Percentiles rank a stretch among this genome's conserved stretches.
Conservation (phyloP, 306 rosid genomes). For the Geum urbanum region DNA sequence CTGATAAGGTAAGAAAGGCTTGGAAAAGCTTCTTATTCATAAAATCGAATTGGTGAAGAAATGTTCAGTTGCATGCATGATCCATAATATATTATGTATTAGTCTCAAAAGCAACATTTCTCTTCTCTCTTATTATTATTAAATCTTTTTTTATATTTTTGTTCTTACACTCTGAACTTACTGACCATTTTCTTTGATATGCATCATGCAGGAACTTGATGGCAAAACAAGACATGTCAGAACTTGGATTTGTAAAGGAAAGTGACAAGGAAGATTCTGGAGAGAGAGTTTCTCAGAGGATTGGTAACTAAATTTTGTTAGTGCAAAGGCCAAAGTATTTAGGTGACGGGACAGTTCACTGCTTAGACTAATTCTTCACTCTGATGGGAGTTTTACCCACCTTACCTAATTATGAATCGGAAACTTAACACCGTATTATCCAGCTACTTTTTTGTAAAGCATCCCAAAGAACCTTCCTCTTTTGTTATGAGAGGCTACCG, state of each 20-base stretch:
- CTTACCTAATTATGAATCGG: background rate
- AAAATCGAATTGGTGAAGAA: too few species aligned
- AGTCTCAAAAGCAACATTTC: slow-evolving; percentile 3
- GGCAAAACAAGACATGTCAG: slow-evolving; percentile 94
- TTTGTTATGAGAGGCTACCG: background rate
- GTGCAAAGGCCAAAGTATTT: background rate
- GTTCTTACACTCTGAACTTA: background rate
- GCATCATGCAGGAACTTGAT: slow-evolving; percentile 75
- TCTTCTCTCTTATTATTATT: background rate
- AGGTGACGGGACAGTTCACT: background rate
- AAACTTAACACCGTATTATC: background rate
- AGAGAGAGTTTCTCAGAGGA: slow-evolving; percentile 29
- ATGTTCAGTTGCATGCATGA: too few species aligned
- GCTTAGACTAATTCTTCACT: background rate
- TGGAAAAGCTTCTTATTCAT: background rate
- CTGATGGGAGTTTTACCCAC: background rate
- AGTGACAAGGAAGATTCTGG: slow-evolving; percentile 16
- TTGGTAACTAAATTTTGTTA: slow-evolving; percentile 27
- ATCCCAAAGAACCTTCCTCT: background rate
- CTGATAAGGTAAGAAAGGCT: background rate
- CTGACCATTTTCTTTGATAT: slow-evolving; percentile 15
- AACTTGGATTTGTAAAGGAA: slow-evolving; percentile 70
- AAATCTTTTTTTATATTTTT: slow-evolving; percentile 7
- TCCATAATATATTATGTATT: background rate
- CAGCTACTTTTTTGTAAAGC: background rate